Conservation (phyloP, 345 rosid genomes). For the Eutrema yunnanense region DNA sequence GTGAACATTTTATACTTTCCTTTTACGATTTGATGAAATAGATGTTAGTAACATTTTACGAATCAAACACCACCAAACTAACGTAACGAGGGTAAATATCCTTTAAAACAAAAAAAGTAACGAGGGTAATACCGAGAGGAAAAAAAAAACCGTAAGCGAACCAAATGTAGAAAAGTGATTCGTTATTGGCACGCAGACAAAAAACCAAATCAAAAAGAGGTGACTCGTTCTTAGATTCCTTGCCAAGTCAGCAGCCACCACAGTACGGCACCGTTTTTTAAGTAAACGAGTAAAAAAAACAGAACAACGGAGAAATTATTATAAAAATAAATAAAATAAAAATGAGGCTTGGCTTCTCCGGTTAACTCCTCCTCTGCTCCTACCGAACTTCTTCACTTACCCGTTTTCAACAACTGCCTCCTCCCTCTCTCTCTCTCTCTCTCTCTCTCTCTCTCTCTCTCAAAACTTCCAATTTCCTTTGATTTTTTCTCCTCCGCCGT, state of each 20-base stretch:
- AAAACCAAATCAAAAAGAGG: background rate
- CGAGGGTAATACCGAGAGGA: too few species aligned
- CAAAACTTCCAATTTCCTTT: background rate
- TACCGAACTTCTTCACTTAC: background rate
- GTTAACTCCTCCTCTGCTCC: background rate
- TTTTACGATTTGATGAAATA: too few species aligned
- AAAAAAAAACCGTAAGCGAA: too few species aligned
- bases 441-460: background rate
- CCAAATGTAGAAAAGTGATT: background rate
- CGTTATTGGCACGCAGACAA: background rate
- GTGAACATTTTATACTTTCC: too few species aligned
- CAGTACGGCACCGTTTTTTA: background rate
- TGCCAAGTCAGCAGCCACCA: background rate
- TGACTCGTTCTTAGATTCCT: background rate
- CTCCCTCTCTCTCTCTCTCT: background rate
- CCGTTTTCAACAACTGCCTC: background rate
- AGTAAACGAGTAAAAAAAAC: background rate
- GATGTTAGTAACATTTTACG: too few species aligned
- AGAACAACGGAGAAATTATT: background rate
- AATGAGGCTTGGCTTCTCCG: background rate
- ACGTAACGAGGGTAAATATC: too few species aligned
- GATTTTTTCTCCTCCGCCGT: background rate
- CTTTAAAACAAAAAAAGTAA: too few species aligned
- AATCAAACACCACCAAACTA: too few species aligned
- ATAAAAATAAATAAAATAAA: background rate